Percentiles rank a stretch among this genome's conserved stretches.
Conservation (phyloP, 2,329 filamentous ascomycete genomes). For the Penicillium paneum region DNA sequence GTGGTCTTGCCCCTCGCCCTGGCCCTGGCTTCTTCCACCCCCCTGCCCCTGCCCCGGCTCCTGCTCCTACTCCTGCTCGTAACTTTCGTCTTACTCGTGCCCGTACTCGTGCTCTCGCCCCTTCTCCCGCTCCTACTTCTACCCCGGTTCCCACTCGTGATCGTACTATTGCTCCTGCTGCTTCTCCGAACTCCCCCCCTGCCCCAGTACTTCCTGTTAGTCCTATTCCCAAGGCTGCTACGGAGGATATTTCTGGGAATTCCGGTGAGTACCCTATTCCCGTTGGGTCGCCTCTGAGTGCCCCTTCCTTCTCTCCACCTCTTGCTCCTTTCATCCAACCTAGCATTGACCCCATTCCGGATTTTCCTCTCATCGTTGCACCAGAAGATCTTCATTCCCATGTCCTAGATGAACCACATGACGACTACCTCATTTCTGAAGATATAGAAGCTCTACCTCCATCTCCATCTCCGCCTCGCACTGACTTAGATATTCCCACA, state of each 20-base stretch:
- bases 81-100: not conserved
- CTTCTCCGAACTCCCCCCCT: not conserved
- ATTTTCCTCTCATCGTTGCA: not conserved
- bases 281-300: not conserved
- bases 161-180: not conserved
- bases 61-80: not conserved
- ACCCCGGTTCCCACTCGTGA: not conserved
- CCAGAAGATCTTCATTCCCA: not conserved
- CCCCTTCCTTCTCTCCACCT: too few species aligned
- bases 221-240: not conserved
- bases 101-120: not conserved
- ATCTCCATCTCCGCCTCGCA: not conserved
- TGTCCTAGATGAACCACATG: not conserved
- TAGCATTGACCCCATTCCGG: not conserved
- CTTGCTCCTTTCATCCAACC: not conserved
- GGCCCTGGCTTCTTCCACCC: too few species aligned
- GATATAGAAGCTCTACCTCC: not conserved
- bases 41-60: not conserved
- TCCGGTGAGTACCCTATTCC: not conserved
- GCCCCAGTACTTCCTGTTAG: not conserved
- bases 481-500: not conserved
- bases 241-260: not conserved
- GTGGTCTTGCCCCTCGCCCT: not conserved
- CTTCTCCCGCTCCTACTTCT: too few species aligned
- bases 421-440: not conserved